Evolutionary conservation across 2,329 filamentous ascomycete species (phyloP), one percentile per base, ranked within the genome.

Genomic region (Talaromyces sp.): DNA sequence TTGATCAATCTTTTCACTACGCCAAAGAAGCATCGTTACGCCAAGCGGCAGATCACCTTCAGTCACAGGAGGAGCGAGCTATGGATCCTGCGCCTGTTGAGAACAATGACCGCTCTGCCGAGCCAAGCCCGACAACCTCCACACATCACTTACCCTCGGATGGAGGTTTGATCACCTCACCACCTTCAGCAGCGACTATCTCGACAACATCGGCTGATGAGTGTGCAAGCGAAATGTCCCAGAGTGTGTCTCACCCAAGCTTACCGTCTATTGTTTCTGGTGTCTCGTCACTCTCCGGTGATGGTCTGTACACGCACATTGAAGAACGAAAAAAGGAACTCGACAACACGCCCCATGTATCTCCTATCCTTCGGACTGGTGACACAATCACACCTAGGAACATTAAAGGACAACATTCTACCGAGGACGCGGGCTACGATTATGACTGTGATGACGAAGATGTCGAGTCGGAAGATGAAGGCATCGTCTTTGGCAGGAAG

Each of bases 151-250:
- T 56, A n/a, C 22, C 53, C 5, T 56, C 52, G 31, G 61, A 59
- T 36, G 63, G 61, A 43, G 65, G 69, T 4, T 60, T 73, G 35
- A 68, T 67, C 28, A 70, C 66, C 5, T 76, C 74, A 2, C 72
- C 71, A 22, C 74, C 74, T 1, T 77, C 75, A n/a, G 75, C 75
- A 35, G 72, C 71, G 33, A 78, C 76, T 11, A 75, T 78, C 17
- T 77, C 76, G 11, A 78, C 76, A 6, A 76, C 75, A 1, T 75
- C 75, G n/a, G 71, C 73, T 35, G 76, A 75, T 55, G 75, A 77
- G 55, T 48, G 21, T 43, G 53, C 71, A 35, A 78, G 76, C 50
- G 76, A 75, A 53, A 77, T 78, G 65, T 78, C 76, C 28, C 75
- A 77, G 53, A 77, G 74, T 63, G 73, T 75, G 40, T 78, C 77